These are phyloP conservation scores for Penicillium sumatraense DNA, from an alignment of 2,329 filamentous ascomycete genomes.

Conservation along the genomic window DNA sequence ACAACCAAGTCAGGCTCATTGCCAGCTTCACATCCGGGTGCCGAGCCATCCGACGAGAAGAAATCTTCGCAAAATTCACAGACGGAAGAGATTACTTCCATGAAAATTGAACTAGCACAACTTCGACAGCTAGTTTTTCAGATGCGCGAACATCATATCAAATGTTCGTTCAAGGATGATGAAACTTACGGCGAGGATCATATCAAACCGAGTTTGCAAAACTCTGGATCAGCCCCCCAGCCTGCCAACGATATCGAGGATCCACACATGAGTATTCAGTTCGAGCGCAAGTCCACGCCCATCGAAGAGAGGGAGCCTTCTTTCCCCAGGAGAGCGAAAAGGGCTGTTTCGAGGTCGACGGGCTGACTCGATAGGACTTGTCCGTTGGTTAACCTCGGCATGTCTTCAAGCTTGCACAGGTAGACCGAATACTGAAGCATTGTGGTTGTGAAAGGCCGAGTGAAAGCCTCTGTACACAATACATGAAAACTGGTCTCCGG, in stretches of 20 bases:
- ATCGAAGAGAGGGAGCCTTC: background rate
- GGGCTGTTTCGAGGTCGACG: background rate
- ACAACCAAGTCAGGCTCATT: background rate
- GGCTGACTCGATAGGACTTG: background rate
- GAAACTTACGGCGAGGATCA: background rate
- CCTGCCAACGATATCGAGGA: background rate
- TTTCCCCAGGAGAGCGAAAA: background rate
- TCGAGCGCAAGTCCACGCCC: conserved; percentile 18
- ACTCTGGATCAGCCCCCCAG: background rate
- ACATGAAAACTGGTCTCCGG: background rate
- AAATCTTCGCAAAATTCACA: conserved; percentile 10
- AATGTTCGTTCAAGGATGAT: conserved; percentile 13
- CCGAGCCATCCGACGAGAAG: background rate
- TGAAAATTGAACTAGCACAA: conserved; percentile 36
- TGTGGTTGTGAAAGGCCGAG: background rate
- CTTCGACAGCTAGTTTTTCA: conserved; percentile 36
- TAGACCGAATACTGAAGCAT: background rate
- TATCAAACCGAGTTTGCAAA: conserved; percentile 5
- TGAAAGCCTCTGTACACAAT: background rate
- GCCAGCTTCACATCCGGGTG: background rate
- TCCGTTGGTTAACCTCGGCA: background rate
- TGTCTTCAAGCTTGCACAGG: background rate
- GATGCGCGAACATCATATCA: conserved; percentile 27
- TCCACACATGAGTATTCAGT: conserved; percentile 13
- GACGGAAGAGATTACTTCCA: conserved; percentile 29